Evolutionary conservation across 2,329 filamentous ascomycete species (phyloP), one percentile per base, ranked within the genome.

Genomic region (Drechslera avenae): DNA sequence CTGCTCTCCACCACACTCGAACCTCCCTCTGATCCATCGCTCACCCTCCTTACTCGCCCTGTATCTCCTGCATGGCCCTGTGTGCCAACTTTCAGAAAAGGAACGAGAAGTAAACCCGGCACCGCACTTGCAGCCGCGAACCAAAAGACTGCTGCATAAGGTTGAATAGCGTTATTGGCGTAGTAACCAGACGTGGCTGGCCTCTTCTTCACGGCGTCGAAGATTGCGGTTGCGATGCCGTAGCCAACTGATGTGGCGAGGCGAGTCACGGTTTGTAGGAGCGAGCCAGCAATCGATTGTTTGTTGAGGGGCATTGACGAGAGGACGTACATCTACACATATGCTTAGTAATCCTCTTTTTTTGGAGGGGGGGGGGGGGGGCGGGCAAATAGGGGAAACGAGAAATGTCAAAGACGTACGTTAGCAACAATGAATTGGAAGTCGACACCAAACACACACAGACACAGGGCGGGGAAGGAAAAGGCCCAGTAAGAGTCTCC

Each of bases 381-480:
- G 8, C 7, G 19, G 4, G 4, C 7, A 7, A 21, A 21, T 21
- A 34, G 16, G 4, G 4, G 8, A 17, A 16, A 12, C 2, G 6
- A 17, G 10, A 5, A 28, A 18, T 16, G 3, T n/a, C n/a, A n/a
- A n/a, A n/a, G 2, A 72, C 81, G 60, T 66, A 85, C 82, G 60
- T 89, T 89, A 3, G 83, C 81, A 17, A 89, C 86, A 52, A 88
- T 87, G 68, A 88, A 89, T 50, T 88, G 82, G 28, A 89, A 81
- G 63, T 89, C 87, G 0, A 85, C 85, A 1, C 86, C 86, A 3
- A 87, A 74, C 1, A 88, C 86, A 17, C 81, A 80, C 19, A 89
- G 69, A 13, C 85, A 70, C 32, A 88, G 70, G 0, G 80, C 79
- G 0, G 86, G 84, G 64, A 89, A 89, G 5, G 82, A 78, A 52